Percentiles rank a stretch among this genome's conserved stretches.
Evolutionary conservation across 2,329 filamentous ascomycete genomes (phyloP).

Genomic region (Curvularia sp.): DNA sequence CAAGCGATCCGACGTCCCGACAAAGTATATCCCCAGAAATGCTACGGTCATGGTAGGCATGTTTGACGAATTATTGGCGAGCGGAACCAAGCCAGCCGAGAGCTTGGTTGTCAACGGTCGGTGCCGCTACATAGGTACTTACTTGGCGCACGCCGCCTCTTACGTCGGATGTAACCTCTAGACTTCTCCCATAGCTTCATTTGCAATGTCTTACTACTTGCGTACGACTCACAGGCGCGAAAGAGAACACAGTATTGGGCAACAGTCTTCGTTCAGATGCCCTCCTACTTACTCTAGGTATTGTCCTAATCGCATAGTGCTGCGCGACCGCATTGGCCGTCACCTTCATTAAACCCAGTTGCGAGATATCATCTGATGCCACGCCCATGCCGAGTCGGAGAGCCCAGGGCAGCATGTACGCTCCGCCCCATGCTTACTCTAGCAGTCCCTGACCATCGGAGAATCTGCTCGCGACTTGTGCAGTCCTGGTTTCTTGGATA

Average conservation of each 20-base stretch:
- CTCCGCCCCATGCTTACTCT: conserved; percentile 18
- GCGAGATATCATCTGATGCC: conserved; percentile 21
- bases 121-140: conserved; percentile 16
- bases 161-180: conserved; percentile 25
- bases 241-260: neutral
- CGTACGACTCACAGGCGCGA: neutral
- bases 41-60: conserved; percentile 12
- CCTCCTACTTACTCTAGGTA: neutral
- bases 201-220: neutral
- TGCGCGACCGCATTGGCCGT: neutral
- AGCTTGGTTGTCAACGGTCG: conserved; percentile 19
- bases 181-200: conserved; percentile 8
- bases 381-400: conserved; percentile 26
- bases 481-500: neutral
- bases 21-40: conserved; percentile 4
- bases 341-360: conserved; percentile 2
- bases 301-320: neutral
- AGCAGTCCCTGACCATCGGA: conserved; percentile 5
- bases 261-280: neutral
- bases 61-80: conserved; percentile 5
- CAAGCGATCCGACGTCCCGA: conserved; percentile 17
- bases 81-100: conserved; percentile 20
- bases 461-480: conserved; percentile 3
- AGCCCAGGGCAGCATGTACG: conserved; percentile 6
- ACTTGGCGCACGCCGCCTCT: conserved; percentile 21